A percentile compares a stretch with the other conserved stretches of the same genome.
phyloP scores from a whole-genome alignment of 2,329 filamentous ascomycete species.

The Tolypocladium ovalisporum region DNA sequence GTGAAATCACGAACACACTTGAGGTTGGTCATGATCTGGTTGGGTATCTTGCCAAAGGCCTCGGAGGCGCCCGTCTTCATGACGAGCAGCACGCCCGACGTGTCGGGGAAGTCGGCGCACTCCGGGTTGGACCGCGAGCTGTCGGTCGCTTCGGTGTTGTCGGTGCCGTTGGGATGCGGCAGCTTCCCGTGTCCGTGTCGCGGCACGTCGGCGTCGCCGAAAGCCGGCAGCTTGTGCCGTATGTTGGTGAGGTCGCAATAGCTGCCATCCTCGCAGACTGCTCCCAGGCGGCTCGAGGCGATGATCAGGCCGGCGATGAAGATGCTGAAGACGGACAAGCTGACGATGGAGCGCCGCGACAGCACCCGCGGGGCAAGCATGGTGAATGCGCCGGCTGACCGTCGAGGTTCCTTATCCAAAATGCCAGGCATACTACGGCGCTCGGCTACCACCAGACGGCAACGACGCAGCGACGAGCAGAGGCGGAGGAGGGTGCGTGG shows the following conservation, averaged over 20 bases:
- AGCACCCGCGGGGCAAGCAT: conserved; percentile 13
- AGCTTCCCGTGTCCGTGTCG: not conserved
- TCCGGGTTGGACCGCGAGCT: conserved; percentile 11
- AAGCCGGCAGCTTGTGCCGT: conserved; percentile 1
- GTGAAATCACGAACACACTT: conserved; percentile 39
- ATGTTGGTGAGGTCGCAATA: conserved; percentile 11
- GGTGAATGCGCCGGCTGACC: conserved; percentile 2
- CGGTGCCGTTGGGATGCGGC: not conserved
- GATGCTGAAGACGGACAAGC: conserved; percentile 14
- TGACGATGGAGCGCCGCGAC: conserved; percentile 15
- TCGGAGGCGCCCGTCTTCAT: conserved; percentile 50
- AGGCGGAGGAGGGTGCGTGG: not conserved
- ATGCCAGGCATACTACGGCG: conserved; percentile 1
- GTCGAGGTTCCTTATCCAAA: conserved; percentile 3
- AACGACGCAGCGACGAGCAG: not conserved
- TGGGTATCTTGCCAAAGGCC: conserved; percentile 38
- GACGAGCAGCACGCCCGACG: conserved; percentile 35
- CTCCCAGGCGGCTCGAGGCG: conserved; percentile 18
- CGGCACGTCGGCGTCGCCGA: not conserved
- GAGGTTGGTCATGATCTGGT: conserved; percentile 41
- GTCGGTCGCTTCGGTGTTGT: conserved; percentile 1
- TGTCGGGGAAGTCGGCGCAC: conserved; percentile 30
- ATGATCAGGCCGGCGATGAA: conserved; percentile 20
- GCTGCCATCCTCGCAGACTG: conserved; percentile 16
- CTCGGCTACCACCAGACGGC: not conserved